Conservation (phyloP, 768 basidiomycete genomes). For the Mrakia gelida region DNA sequence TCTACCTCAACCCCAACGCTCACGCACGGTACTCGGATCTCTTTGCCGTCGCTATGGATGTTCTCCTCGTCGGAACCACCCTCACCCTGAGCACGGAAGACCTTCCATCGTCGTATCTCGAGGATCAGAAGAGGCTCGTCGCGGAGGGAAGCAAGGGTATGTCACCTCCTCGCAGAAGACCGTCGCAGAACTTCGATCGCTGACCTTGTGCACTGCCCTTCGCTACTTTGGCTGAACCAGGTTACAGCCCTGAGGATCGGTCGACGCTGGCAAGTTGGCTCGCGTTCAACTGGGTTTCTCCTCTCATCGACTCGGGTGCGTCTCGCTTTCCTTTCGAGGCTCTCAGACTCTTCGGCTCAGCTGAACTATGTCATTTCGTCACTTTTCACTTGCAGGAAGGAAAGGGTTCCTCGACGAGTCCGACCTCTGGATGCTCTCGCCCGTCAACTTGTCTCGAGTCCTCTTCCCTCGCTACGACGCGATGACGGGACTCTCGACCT, state of each 20-base stretch:
- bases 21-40: neutral
- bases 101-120: conserved; percentile 10
- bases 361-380: too few species aligned
- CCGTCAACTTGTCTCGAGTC: neutral
- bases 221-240: neutral
- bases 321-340: neutral
- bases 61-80: conserved; percentile 12
- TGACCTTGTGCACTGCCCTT: neutral
- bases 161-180: neutral
- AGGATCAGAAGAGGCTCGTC: conserved; percentile 12
- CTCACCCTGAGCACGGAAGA: neutral
- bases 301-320: conserved; percentile 24
- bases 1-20: conserved; percentile 13
- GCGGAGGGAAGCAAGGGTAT: conserved; percentile 9
- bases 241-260: conserved; percentile 25
- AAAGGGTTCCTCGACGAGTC: conserved; percentile 20
- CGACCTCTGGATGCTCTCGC: conserved; percentile 20
- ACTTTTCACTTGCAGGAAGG: neutral
- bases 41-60: neutral
- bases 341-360: neutral
- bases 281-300: conserved; percentile 22
- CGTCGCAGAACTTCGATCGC: too few species aligned
- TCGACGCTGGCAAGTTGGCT: conserved; percentile 21
- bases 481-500: neutral
- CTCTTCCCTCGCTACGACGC: conserved; percentile 6